Conservation (phyloP, 2,329 filamentous ascomycete genomes). For the Aspergillus bombycis region DNA sequence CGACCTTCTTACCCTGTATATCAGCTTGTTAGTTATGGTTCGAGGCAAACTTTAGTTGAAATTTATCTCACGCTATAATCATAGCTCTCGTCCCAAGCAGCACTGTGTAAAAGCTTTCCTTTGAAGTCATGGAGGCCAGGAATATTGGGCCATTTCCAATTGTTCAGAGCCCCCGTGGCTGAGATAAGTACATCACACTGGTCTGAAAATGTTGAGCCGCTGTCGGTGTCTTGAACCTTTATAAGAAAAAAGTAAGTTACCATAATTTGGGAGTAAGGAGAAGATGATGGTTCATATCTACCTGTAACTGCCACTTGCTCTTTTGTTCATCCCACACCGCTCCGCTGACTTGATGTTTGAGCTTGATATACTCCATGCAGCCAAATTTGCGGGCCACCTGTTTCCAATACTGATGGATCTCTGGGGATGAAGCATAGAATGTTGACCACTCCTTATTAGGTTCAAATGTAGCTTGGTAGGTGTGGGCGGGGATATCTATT, state of each 20-base stretch:
- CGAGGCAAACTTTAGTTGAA: not conserved
- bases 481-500: constrained; percentile 50
- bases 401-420: constrained; percentile 56
- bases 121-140: constrained; percentile 51
- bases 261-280: not conserved
- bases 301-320: constrained; percentile 34
- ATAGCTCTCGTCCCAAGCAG: constrained; percentile 45
- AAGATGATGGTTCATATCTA: constrained; percentile 2
- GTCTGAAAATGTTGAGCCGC: constrained; percentile 26
- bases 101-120: constrained; percentile 50
- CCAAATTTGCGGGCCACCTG: constrained; percentile 47
- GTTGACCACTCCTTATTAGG: constrained; percentile 52
- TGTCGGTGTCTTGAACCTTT: constrained; percentile 29
- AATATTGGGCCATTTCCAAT: constrained; percentile 52
- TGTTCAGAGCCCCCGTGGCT: constrained; percentile 44
- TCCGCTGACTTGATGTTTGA: constrained; percentile 49
- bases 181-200: constrained; percentile 41
- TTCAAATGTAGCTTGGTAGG: constrained; percentile 56
- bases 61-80: constrained; percentile 32
- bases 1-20: constrained; percentile 36
- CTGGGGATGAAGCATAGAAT: constrained; percentile 52
- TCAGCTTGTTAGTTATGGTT: not conserved
- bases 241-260: not conserved
- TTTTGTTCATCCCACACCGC: constrained; percentile 48
- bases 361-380: constrained; percentile 52